Base-by-base conservation (phyloP, 768 basidiomycete genomes). In the Suillus variegatus region DNA sequence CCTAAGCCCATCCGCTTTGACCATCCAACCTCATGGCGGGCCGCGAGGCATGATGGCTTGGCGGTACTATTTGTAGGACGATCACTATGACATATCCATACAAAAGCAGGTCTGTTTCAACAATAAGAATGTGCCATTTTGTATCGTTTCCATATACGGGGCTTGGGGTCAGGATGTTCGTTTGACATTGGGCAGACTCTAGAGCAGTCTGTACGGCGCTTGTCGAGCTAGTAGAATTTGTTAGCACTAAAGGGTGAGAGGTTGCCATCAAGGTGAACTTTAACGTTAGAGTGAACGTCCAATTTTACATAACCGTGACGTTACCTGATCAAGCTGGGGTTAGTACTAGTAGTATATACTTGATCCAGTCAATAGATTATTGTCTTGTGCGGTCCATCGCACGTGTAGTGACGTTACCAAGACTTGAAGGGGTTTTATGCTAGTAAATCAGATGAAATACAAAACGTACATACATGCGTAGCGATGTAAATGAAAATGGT, bases 11-110 rank as follows among this genome's bases (percentile, higher is more conserved):
- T 60, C 18, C 18, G 40, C 40, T 28, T 60, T 60, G 25, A 9
- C 40, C 57, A 60, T 41, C 57, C 22, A 25, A 28, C 57, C 57
- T 60, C 57, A 12, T 60, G 57, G 57, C 20, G 1, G 16, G 40
- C 57, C 40, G 57, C 57, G 40, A 60, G 57, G 57, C 57, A 41
- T 41, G 41, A 25, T 60, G 57, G 57, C 57, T 58, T 38, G 22
- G 57, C 25, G 41, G 22, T 6, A 41, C 57, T 18, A 60, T 43
- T 43, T 60, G 40, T 28, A 16, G 57, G 57, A 12, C 4, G 22
- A 18, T 40, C 40, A 25, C 18, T 6, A 28, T 36, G 36, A 18
- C 40, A 18, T 25, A 18, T 18, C 9, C 22, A 40, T 60, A 60
- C 57, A 60, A 60, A 25, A 60, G 25, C 57, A 60, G 57, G 25